Conservation (phyloP, 2,329 filamentous ascomycete genomes). For the Paracorniculantispora psalliotae region DNA sequence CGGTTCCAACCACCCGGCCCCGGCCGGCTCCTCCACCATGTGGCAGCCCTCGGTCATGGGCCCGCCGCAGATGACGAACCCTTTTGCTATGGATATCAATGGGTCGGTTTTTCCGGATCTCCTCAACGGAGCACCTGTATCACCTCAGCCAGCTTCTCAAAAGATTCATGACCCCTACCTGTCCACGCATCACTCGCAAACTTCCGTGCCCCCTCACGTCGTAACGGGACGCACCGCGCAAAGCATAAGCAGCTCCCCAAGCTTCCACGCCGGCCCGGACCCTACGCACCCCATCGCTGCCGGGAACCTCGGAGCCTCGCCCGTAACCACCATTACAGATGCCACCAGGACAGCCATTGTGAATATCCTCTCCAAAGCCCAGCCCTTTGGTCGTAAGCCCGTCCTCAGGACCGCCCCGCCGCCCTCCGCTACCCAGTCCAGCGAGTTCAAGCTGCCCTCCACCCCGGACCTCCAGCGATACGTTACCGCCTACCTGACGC, state of each 20-base stretch:
- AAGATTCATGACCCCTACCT: conserved; percentile 71
- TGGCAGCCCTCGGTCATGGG: conserved; percentile 68
- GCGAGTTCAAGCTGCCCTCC: conserved; percentile 62
- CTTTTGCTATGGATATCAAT: conserved; percentile 71
- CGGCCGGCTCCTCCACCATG: conserved; percentile 52
- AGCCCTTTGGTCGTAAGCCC: conserved; percentile 59
- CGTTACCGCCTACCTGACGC: conserved; percentile 82
- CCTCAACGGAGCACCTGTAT: conserved; percentile 65
- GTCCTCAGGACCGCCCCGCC: conserved; percentile 50
- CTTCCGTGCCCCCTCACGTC: conserved; percentile 66
- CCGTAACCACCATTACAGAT: conserved; percentile 61
- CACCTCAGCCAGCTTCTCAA: conserved; percentile 69
- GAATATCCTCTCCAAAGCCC: conserved; percentile 53
- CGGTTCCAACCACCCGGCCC: conserved; percentile 61
- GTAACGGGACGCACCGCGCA: conserved; percentile 60
- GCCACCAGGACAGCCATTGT: conserved; percentile 58
- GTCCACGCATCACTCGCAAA: conserved; percentile 69
- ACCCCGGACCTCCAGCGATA: conserved; percentile 85
- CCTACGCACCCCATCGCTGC: conserved; percentile 68
- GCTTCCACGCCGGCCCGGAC: conserved; percentile 61
- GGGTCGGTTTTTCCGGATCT: conserved; percentile 73
- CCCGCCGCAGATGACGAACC: conserved; percentile 62
- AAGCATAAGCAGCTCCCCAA: conserved; percentile 56
- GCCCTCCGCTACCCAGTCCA: conserved; percentile 34
- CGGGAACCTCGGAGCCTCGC: conserved; percentile 53